Conservation (phyloP, 78 protist species). For the Dictyostelium capitatum region DNA sequence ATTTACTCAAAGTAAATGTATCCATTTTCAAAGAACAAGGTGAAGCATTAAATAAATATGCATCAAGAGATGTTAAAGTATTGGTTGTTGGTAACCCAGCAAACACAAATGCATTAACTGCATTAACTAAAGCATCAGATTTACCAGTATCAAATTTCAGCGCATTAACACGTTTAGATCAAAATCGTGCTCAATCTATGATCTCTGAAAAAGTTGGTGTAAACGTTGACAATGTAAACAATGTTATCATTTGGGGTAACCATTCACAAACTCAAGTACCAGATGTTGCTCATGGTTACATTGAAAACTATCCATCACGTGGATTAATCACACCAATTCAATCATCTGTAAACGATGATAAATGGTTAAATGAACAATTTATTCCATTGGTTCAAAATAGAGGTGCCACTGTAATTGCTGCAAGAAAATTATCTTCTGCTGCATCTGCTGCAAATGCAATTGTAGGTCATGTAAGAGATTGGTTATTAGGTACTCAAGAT, state of each 20-base stretch:
- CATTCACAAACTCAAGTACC: constrained; percentile 92
- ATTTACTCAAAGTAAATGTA: constrained; percentile 90
- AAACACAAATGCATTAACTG: constrained; percentile 95
- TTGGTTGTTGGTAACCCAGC: constrained; percentile 99
- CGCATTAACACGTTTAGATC: constrained; percentile 96
- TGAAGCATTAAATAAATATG: constrained; percentile 83
- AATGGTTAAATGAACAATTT: constrained; percentile 83
- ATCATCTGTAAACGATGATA: constrained; percentile 71
- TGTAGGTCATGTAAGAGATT: constrained; percentile 82
- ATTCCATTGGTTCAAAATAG: constrained; percentile 92
- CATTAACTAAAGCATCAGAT: constrained; percentile 82
- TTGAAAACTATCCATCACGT: constrained; percentile 49
- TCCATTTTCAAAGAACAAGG: constrained; percentile 95
- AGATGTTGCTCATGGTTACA: constrained; percentile 83
- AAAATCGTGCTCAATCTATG: constrained; percentile 91
- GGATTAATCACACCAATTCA: constrained; percentile 48
- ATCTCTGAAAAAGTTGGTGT: constrained; percentile 79
- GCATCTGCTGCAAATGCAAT: constrained; percentile 93
- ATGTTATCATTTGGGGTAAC: constrained; percentile 97
- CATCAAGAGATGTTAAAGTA: constrained; percentile 82
- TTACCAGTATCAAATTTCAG: constrained; percentile 93
- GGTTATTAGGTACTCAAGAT: constrained; percentile 81
- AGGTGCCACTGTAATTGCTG: constrained; percentile 95
- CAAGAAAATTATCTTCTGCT: constrained; percentile 92
- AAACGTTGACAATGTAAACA: constrained; percentile 51